Percentiles rank a stretch among this genome's conserved stretches.
phyloP scores from a whole-genome alignment of 2,329 filamentous ascomycete species.

The Zalaria obscura region DNA sequence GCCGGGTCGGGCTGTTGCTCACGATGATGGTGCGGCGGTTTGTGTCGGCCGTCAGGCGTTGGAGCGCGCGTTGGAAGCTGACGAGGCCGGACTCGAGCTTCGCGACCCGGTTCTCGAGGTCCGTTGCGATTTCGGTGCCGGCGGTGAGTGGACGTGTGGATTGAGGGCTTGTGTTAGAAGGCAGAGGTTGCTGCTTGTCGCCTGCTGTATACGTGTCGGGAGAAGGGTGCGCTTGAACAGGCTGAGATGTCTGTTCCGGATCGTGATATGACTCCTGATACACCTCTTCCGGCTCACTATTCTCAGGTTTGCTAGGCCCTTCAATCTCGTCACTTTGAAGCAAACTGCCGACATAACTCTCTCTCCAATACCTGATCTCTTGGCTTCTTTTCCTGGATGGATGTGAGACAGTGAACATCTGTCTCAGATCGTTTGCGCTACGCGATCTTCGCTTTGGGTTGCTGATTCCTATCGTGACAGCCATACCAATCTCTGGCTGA shows the following conservation, averaged over 20 bases:
- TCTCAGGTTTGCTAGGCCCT: neutral
- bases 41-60: slow-evolving; percentile 16
- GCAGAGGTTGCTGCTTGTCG: no score
- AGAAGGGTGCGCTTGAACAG: no score
- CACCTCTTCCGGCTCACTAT: neutral
- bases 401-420: slow-evolving; percentile 6
- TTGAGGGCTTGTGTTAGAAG: no score
- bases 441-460: slow-evolving; percentile 18
- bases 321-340: slow-evolving; percentile 3
- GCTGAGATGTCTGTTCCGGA: no score
- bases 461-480: slow-evolving; percentile 7
- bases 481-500: slow-evolving; percentile 6
- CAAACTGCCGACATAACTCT: slow-evolving; percentile 16
- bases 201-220: no score
- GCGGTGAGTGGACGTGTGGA: slow-evolving; percentile 1
- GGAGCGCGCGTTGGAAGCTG: slow-evolving; percentile 17
- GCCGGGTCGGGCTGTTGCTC: slow-evolving; percentile 6
- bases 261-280: no score
- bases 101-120: slow-evolving; percentile 20
- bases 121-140: slow-evolving; percentile 9
- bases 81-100: slow-evolving; percentile 18
- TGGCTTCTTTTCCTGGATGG: slow-evolving; percentile 17
- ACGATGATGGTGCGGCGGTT: slow-evolving; percentile 17
- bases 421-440: slow-evolving; percentile 18
- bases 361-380: slow-evolving; percentile 21